These are phyloP conservation scores for Dipsacomyces acuminosporus DNA, from an alignment of 371 early-diverging fungal species.

Conservation along the genomic window DNA sequence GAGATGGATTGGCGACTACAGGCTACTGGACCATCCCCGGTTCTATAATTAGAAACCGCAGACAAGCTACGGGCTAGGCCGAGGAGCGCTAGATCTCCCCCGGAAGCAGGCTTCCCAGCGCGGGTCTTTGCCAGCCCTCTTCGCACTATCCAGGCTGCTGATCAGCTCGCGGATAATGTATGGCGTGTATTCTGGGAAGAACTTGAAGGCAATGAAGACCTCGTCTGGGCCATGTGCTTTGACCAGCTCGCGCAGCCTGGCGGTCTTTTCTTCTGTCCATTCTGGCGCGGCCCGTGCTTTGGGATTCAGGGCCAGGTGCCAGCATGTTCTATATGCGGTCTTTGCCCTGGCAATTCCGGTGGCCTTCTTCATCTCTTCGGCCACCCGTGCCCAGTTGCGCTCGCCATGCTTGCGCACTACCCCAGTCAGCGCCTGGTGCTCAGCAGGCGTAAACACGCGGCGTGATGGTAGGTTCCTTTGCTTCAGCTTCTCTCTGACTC, in stretches of 20 bases:
- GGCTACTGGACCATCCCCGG: too few relatives aligned
- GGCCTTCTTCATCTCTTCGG: conserved; percentile 4
- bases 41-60: too few relatives aligned
- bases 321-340: not conserved
- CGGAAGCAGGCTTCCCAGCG: too few relatives aligned
- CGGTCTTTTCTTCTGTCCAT: conserved; percentile 8
- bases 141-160: too few relatives aligned
- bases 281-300: conserved; percentile 14
- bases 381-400: conserved; percentile 13
- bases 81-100: too few relatives aligned
- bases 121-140: too few relatives aligned
- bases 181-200: conserved; percentile 34
- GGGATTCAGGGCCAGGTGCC: conserved; percentile 16
- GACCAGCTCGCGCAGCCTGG: conserved; percentile 2
- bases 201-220: conserved; percentile 25
- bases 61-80: too few relatives aligned
- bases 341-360: conserved; percentile 5
- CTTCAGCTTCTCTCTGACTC: too few relatives aligned
- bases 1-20: too few relatives aligned
- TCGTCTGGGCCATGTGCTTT: conserved; percentile 20
- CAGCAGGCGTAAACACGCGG: not conserved
- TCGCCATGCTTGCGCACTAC: conserved; percentile 20
- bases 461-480: not conserved
- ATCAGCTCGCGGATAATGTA: conserved; percentile 1
- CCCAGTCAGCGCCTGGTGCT: conserved; percentile 2